phyloP scores from a whole-genome alignment of 2,329 filamentous ascomycete species.

The Drechmeria coniospora region DNA sequence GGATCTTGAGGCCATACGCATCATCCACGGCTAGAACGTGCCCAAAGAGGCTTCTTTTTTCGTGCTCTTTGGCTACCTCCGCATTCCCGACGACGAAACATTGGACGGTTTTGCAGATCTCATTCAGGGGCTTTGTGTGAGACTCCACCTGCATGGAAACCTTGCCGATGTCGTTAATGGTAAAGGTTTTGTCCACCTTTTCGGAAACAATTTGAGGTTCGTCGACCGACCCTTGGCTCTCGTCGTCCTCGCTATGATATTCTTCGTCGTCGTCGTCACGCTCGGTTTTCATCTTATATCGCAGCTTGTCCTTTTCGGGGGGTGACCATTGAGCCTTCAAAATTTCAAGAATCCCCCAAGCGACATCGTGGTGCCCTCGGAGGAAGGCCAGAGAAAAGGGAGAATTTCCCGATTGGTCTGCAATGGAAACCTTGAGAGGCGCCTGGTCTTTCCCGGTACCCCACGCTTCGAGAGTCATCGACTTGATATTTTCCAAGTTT shows the following conservation, averaged over 20 bases:
- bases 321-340: constrained; percentile 51
- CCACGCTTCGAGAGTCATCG: constrained; percentile 46
- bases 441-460: constrained; percentile 33
- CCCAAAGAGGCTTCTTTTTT: constrained; percentile 16
- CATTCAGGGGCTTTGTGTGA: constrained; percentile 32
- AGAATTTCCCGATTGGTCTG: constrained; percentile 32
- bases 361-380: constrained; percentile 47
- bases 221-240: constrained; percentile 20
- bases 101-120: constrained; percentile 29
- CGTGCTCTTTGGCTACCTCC: constrained; percentile 5
- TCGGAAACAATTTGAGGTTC: constrained; percentile 33
- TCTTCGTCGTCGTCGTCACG: constrained; percentile 23
- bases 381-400: constrained; percentile 56
- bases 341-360: constrained; percentile 55
- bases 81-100: constrained; percentile 18
- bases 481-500: constrained; percentile 51
- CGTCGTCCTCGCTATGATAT: constrained; percentile 15
- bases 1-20: constrained; percentile 32
- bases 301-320: constrained; percentile 32
- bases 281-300: constrained; percentile 29
- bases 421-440: constrained; percentile 48
- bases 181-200: constrained; percentile 51
- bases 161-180: constrained; percentile 61
- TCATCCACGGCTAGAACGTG: constrained; percentile 40
- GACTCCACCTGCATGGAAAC: constrained; percentile 55